These are phyloP conservation scores for Suillus subluteus DNA, from an alignment of 768 basidiomycete genomes.

Conservation along the genomic window DNA sequence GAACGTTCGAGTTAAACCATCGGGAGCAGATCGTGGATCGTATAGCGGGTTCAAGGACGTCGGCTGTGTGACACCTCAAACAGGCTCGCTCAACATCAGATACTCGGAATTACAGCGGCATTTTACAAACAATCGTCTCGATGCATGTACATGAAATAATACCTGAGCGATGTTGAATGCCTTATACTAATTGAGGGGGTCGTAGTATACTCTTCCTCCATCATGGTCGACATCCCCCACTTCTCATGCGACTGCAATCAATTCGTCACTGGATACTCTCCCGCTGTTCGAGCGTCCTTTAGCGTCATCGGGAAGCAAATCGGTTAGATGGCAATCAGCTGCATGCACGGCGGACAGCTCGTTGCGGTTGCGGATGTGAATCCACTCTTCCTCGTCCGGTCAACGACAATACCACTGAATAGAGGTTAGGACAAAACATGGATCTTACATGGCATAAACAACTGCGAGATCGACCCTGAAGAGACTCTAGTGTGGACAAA, in stretches of 20 bases:
- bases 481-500: slow-evolving; percentile 7
- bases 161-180: not conserved
- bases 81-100: not conserved
- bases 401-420: slow-evolving; percentile 54
- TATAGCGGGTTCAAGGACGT: slow-evolving; percentile 77
- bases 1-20: not conserved
- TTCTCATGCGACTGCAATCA: slow-evolving; percentile 6
- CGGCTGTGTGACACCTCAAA: slow-evolving; percentile 53
- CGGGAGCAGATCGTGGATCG: slow-evolving; percentile 70
- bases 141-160: not conserved
- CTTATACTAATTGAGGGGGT: not conserved
- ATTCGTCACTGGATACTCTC: not conserved
- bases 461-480: slow-evolving; percentile 67
- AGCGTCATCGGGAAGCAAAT: not conserved
- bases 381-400: slow-evolving; percentile 49
- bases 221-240: not conserved
- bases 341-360: slow-evolving; percentile 36
- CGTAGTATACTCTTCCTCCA: not conserved
- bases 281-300: not conserved
- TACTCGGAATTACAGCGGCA: not conserved
- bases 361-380: slow-evolving; percentile 53
- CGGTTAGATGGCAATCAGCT: not conserved
- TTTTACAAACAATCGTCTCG: not conserved
- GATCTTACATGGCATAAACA: slow-evolving; percentile 52
- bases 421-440: not conserved